Conservation (phyloP, 495 filamentous ascomycete species). For the Aspergillus sparsus region DNA sequence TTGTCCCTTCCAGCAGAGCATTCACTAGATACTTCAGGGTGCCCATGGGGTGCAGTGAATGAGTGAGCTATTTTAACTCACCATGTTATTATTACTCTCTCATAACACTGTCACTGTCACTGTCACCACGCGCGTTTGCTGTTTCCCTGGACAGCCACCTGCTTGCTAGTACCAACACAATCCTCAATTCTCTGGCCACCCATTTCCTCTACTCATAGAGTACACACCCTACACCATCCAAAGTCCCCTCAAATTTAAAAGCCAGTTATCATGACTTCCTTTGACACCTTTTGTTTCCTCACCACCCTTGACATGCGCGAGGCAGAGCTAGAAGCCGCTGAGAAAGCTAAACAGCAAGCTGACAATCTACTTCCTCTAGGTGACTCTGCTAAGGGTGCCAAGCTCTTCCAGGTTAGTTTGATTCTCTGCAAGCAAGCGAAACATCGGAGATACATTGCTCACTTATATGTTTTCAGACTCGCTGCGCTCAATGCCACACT, state of each 20-base stretch:
- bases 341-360: slow-evolving; percentile 29
- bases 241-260: neutral
- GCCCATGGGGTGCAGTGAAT: slow-evolving; percentile 2
- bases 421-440: neutral
- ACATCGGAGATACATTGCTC: slow-evolving; percentile 16
- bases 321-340: slow-evolving; percentile 28
- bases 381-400: slow-evolving; percentile 94
- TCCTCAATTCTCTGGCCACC: neutral
- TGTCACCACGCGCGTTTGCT: neutral
- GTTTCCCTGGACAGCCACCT: neutral
- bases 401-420: slow-evolving; percentile 81
- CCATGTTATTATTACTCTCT: neutral
- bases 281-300: slow-evolving; percentile 32
- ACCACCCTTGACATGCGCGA: slow-evolving; percentile 32
- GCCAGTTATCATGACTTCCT: slow-evolving; percentile 32
- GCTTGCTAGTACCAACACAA: too few species aligned
- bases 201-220: neutral
- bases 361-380: slow-evolving; percentile 55
- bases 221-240: neutral
- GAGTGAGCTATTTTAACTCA: neutral
- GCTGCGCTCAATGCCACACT: slow-evolving; percentile 98
- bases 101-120: neutral
- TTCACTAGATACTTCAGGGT: slow-evolving; percentile 4
- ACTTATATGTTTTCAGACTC: slow-evolving; percentile 57
- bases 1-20: neutral